Base-by-base conservation (phyloP, 441 rosid species). In the Metrosideros polymorpha region DNA sequence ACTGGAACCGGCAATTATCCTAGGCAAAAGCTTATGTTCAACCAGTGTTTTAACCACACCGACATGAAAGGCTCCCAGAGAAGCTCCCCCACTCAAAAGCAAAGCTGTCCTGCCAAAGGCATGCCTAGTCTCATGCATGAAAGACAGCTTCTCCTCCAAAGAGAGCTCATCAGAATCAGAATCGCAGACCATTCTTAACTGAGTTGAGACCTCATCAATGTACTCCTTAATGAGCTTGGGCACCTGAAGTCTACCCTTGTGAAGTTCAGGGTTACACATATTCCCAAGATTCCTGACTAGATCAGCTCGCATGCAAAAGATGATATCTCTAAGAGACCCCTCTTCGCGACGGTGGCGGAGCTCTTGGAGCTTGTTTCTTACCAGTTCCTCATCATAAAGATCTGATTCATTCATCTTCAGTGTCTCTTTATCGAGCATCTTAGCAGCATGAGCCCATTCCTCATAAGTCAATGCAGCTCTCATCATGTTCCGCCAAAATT, bases 401-500 rank as follows among this genome's bases (percentile, higher is more conserved):
- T 93, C 94, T 3, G 92, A 91, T 83, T 97, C 98, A 79, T 93
- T 93, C 97, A 96, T 57, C 92, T 91, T 95, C 1, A 92, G 93
- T 14, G 98, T 93, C 89, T 96, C 99, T 61, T 88, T 97, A 9
- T 97, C 99, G 10, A 97, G 91, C 99, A 97, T 97, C 93, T 94
- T 96, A 76, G 99, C 98, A 84, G 98, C 98, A 90, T 96, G 99
- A 86, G 98, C 94, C 99, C 99, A 97, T 84, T 97, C 99, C 91
- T 97, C 99, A 63, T 95, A 95, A 49, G 98, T 95, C 92, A 95
- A 89, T 32, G 99, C 99, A 35, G 92, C 77, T 47, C 98, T 94
- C 99, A 95, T 97, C 99, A 96, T 93, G 55, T 96, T 96, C 93
- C 99, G 94, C 99, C 99, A 97, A 87, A 96, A 97, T 57, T 97